Conservation (phyloP, 345 rosid species). For the Boechera divaricarpa region DNA sequence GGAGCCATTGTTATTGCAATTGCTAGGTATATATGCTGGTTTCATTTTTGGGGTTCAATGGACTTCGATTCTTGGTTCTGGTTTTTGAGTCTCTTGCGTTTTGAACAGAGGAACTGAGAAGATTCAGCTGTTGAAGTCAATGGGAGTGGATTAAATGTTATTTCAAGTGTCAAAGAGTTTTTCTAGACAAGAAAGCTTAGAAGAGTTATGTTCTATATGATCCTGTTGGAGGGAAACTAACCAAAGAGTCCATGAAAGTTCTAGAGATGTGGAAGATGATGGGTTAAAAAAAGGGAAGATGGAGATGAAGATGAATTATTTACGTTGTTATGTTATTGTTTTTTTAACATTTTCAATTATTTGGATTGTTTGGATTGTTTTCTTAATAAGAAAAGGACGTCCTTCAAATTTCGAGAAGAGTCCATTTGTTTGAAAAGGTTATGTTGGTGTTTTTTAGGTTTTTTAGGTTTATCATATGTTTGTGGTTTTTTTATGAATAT, state of each 20-base stretch:
- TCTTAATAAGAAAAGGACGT: too few relatives aligned
- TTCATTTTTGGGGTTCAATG: slow-evolving; percentile 11
- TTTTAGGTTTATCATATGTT: too few relatives aligned
- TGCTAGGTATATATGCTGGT: slow-evolving; percentile 56
- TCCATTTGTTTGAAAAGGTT: too few relatives aligned
- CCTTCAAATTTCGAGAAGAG: too few relatives aligned
- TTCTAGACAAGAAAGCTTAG: slow-evolving; percentile 73
- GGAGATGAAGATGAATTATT: too few relatives aligned
- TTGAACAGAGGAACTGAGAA: slow-evolving; percentile 71
- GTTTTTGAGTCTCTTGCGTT: not conserved
- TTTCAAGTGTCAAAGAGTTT: slow-evolving; percentile 69
- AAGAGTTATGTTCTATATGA: slow-evolving; percentile 87
- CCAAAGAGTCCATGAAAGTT: slow-evolving; percentile 77
- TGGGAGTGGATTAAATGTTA: slow-evolving; percentile 82
- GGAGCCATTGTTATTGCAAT: slow-evolving; percentile 88
- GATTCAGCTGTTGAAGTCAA: slow-evolving; percentile 67
- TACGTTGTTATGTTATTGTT: too few relatives aligned
- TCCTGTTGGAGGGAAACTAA: slow-evolving; percentile 89
- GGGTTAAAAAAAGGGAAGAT: too few relatives aligned
- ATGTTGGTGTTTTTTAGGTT: too few relatives aligned
- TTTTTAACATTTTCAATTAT: too few relatives aligned
- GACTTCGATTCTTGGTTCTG: not conserved
- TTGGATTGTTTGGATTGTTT: too few relatives aligned
- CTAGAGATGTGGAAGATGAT: slow-evolving; percentile 17
- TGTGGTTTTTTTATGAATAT: too few relatives aligned